Evolutionary conservation across 2,329 filamentous ascomycete genomes (phyloP), one percentile per base, ranked within the genome.

Genomic region (Alternaria longipes): DNA sequence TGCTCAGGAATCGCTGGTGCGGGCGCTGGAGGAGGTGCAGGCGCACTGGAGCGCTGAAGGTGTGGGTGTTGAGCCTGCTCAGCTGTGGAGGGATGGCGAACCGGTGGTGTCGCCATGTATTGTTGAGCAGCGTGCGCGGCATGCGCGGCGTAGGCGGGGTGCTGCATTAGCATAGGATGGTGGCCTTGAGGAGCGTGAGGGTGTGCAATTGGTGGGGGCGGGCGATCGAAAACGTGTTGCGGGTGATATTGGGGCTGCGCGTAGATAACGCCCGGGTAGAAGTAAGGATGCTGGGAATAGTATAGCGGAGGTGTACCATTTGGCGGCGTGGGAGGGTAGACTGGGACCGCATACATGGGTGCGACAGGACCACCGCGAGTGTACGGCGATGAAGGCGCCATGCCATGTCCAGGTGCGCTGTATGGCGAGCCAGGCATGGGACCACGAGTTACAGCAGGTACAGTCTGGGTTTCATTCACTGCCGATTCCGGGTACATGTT

Each of bases 401-500:
- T 82, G 50, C 79, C 80, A 60, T 86, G 79, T 38, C 79, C 82
- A n/a, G 74, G 59, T 28, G 85, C 81, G 7, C 84, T 80, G 73
- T 87, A 88, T 16, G 85, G 83, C 9, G 85, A 86, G 22, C 83
- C 83, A 32, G 82, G 80, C 86, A 89, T 89, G 6, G 87, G 93
- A 0, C 90, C 87, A 67, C 93, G 87, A 12, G 93, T 94, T 40
- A 96, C 87, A 3, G 92, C 90, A 12, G 94, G 92, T 14, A 93
- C 89, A 60, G 90, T 90, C 76, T 90, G 90, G 64, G 90, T 86
- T 73, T 97, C 94, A 74, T 93, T 92, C 69, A 97, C 89, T 46
- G 93, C 97, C 1, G 94, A 97, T 79, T 99, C 95, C 0, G 95
- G 95, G 78, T 99, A 99, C 88, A 98, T 93, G 75, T 94, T 94